Base-by-base conservation (phyloP, 768 basidiomycete species). In the Albatrellus ellisii region DNA sequence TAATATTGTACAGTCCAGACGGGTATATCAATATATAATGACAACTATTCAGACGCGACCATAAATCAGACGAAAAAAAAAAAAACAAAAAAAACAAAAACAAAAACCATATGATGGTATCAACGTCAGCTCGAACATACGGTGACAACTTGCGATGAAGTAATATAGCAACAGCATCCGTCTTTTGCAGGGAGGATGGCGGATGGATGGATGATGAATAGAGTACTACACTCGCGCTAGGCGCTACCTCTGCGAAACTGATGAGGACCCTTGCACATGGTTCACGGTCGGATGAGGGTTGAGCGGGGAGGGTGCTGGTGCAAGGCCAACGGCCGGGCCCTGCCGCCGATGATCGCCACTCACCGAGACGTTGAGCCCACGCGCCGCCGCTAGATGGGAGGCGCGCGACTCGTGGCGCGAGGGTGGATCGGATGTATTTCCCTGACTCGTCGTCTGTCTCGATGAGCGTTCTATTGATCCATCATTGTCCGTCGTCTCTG, bases 401-500 rank as follows among this genome's bases (percentile, higher is more conserved):
- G 41, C 20, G 21, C 47, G 22, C 42, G 50, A 32, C n/a, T n/a
- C n/a, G n/a, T n/a, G n/a, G 47, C 24, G 37, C n/a, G n/a, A 41
- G 28, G 42, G 26, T 17, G 27, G 14, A 3, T 67, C 32, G 62
- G 62, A 71, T 42, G 44, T n/a, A 20, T 24, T 38, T 4, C 34
- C 46, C 36, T 37, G 6, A 32, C 39, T 47, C 26, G 31, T n/a
- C 27, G 74, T 34, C 35, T 17, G 28, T 17, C 28, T 42, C 21
- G 17, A 10, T 20, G 21, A 33, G 9, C 43, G 33, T 20, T 50
- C 49, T 11, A 10, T 72, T 20, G 62, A 55, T 29, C 67, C 68
- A 15, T 57, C 60, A 36, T 77, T 75, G 28, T 68, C 82, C 18
- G 74, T 74, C 14, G 73, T 73, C 50, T 87, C 85, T 27, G 78